Evolutionary conservation across 2,329 filamentous ascomycete species (phyloP), one percentile per base, ranked within the genome.

Genomic region (Tolypocladium nubicola): DNA sequence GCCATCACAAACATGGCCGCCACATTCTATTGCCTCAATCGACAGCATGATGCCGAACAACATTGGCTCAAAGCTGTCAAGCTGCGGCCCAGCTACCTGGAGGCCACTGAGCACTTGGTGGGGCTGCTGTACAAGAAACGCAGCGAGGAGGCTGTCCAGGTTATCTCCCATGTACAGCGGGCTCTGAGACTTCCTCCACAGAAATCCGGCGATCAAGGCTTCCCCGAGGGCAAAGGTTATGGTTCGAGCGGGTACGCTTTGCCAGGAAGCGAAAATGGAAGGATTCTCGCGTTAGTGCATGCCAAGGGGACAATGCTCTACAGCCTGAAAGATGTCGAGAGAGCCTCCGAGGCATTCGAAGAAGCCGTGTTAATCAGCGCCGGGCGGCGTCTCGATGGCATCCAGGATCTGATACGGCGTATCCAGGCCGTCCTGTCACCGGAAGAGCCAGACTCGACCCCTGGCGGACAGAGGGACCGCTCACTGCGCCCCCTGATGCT

Each of bases 291-390:
- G n/a, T 79, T 99, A 19, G 85, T 97, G 45, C 94, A 99, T 72
- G 92, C 93, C 23, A 99, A 97, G 71, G 94, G 93, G n/a, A 97
- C 97, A 61, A 95, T 97, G 87, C 79, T 97, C 1, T 99, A 99
- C 72, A 85, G 89, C 33, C 75, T 95, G 37, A 93, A 93, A 52
- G 87, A 97, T 62, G 88, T 94, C 61, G 78, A 80, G 43, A 83
- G 80, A 45, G 94, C 94, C 47, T 91, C 93, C 1, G 83, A 85
- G 64, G 90, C 94, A 4, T 99, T 99, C 64, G 94, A 99, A 70
- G 91, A 97, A 70, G 93, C 92, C 0, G 90, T 99, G 4, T 74
- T 97, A 56, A 93, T 99, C 61, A 92, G 90, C 58, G 82, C 88
- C 35, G 92, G 91, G 1, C 82, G 85, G 60, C 78, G 80, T 52